A percentile compares a stretch with the other conserved stretches of the same genome.
Evolutionary conservation across 2,329 filamentous ascomycete species (phyloP).

Genomic region (Zymoseptoria pseudotritici): DNA sequence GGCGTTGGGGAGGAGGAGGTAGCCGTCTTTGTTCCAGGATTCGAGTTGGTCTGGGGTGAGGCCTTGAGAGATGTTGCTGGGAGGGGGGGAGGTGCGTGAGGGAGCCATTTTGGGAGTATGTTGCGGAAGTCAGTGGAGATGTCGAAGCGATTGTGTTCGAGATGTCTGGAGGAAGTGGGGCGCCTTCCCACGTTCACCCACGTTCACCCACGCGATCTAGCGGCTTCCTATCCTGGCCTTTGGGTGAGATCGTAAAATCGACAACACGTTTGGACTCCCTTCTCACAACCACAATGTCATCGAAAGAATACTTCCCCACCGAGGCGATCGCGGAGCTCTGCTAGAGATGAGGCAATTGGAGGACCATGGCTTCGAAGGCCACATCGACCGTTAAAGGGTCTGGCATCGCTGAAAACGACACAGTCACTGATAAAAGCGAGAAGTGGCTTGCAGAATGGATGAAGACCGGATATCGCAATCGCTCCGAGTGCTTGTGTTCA

Average conservation of each 20-base stretch:
- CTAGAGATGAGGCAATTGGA: neutral
- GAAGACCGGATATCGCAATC: neutral
- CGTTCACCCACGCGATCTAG: neutral
- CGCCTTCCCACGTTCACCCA: neutral
- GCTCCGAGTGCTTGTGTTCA: neutral
- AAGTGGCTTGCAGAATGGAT: neutral
- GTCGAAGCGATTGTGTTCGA: no score
- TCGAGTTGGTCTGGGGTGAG: constrained; percentile 65
- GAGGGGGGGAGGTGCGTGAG: constrained; percentile 24
- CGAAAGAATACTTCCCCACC: neutral
- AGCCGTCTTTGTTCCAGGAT: constrained; percentile 75
- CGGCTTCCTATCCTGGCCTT: neutral
- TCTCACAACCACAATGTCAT: neutral
- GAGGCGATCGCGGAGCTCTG: neutral
- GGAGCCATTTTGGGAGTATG: constrained; percentile 11
- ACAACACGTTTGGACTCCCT: neutral
- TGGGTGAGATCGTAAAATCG: neutral
- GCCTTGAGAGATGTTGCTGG: constrained; percentile 34
- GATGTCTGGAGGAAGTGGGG: neutral
- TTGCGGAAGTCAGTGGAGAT: neutral
- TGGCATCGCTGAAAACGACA: neutral
- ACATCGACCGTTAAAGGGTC: neutral
- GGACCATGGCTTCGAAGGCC: neutral
- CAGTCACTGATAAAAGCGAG: neutral
- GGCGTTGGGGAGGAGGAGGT: constrained; percentile 76